Conservation (phyloP, 441 rosid species). For the Metrosideros polymorpha region DNA sequence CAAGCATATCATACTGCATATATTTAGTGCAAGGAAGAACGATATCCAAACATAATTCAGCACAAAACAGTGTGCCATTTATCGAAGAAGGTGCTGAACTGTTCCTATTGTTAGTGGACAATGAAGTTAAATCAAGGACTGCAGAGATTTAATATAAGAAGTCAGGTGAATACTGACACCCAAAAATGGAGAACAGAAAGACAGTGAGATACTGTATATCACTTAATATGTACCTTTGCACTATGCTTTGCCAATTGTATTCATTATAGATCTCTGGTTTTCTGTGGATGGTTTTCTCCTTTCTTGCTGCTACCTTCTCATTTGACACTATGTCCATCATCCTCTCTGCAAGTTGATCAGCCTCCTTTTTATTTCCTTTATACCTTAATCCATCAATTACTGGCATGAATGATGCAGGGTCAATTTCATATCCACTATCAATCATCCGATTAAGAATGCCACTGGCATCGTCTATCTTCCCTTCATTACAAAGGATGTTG, state of each 20-base stretch:
- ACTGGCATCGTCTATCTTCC: slow-evolving; percentile 54
- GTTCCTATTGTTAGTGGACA: background rate
- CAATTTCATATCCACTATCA: slow-evolving; percentile 58
- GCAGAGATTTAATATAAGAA: background rate
- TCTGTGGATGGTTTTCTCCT: slow-evolving; percentile 14
- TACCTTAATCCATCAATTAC: slow-evolving; percentile 74
- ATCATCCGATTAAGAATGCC: slow-evolving; percentile 54
- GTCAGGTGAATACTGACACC: background rate
- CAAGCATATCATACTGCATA: background rate
- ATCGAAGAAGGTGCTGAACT: background rate
- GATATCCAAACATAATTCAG: background rate
- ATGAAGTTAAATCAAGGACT: background rate
- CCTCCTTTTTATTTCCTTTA: slow-evolving; percentile 60
- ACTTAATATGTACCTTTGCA: slow-evolving; percentile 47
- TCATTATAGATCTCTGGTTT: slow-evolving; percentile 24
- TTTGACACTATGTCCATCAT: slow-evolving; percentile 82
- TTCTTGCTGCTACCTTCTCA: slow-evolving; percentile 24
- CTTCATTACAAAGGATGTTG: slow-evolving; percentile 58
- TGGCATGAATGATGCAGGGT: slow-evolving; percentile 85
- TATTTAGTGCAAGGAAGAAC: background rate
- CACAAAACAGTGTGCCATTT: background rate
- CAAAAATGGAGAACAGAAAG: background rate
- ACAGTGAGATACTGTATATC: background rate
- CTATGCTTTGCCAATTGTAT: slow-evolving; percentile 52
- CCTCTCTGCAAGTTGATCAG: slow-evolving; percentile 64